phyloP scores from a whole-genome alignment of 2,329 filamentous ascomycete species.

The Chaetomium sp. region DNA sequence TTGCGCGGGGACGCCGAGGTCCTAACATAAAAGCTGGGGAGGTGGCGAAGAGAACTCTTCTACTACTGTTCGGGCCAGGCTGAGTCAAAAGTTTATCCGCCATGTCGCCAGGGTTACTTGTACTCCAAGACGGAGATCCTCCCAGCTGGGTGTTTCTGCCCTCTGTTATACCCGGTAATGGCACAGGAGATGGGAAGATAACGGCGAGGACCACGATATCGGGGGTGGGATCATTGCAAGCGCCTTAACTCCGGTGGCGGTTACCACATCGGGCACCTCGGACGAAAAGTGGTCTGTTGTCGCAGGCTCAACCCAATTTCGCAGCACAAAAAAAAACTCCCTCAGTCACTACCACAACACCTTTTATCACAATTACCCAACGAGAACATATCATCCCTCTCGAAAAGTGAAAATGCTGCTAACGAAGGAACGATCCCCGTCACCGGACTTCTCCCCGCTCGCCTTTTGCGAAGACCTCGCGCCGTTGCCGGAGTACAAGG shows the following conservation, averaged over 20 bases:
- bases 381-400: neutral
- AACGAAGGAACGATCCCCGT: slow-evolving; percentile 30
- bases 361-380: neutral
- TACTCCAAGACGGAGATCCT: no score
- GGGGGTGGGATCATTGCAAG: neutral
- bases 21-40: no score
- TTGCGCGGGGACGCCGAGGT: no score
- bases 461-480: slow-evolving; percentile 48
- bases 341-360: neutral
- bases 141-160: no score
- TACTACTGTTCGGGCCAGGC: no score
- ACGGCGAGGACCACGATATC: neutral
- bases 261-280: neutral
- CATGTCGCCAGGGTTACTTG: no score
- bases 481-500: slow-evolving; percentile 55
- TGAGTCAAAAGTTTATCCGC: no score
- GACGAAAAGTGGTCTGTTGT: neutral
- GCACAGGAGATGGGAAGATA: neutral
- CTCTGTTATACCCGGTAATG: no score
- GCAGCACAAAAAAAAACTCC: neutral
- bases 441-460: slow-evolving; percentile 45
- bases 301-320: neutral
- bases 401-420: neutral
- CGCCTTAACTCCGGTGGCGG: neutral
- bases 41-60: no score